phyloP scores from a whole-genome alignment of 176 grass and related monocot species.

The Oryza coarctata region DNA sequence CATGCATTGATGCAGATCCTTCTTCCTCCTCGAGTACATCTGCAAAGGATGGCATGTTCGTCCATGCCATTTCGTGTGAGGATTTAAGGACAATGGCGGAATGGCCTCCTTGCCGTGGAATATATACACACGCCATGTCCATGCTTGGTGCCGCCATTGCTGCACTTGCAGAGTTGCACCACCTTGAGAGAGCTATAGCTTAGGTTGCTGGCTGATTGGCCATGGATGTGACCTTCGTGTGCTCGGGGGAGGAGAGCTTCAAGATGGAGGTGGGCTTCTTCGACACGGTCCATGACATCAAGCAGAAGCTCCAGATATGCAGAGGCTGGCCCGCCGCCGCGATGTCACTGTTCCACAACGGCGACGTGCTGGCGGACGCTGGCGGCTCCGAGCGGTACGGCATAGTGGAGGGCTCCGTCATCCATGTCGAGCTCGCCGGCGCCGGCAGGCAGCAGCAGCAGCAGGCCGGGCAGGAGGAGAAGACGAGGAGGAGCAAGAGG shows the following conservation, averaged over 20 bases:
- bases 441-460: neutral
- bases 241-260: conserved; percentile 41
- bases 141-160: neutral
- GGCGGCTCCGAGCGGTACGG: conserved; percentile 27
- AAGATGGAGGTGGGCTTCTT: conserved; percentile 74
- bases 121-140: conserved; percentile 5
- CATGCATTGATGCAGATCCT: conserved; percentile 16
- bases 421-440: conserved; percentile 38
- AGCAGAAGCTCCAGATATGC: conserved; percentile 53
- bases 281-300: conserved; percentile 66
- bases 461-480: neutral
- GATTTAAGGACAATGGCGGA: neutral
- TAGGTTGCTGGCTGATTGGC: neutral
- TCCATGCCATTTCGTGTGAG: conserved; percentile 23
- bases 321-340: conserved; percentile 39
- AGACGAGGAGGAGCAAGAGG: neutral
- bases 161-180: no score
- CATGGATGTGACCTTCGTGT: conserved; percentile 70
- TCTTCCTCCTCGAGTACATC: neutral
- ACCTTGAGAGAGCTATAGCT: neutral
- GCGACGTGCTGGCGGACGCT: conserved; percentile 19
- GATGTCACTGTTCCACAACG: conserved; percentile 43
- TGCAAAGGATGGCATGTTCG: neutral
- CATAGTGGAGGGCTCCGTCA: conserved; percentile 51
- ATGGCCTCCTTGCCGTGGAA: neutral